phyloP scores from a whole-genome alignment of 139 green algal species.

The Coelastrella sp. region DNA sequence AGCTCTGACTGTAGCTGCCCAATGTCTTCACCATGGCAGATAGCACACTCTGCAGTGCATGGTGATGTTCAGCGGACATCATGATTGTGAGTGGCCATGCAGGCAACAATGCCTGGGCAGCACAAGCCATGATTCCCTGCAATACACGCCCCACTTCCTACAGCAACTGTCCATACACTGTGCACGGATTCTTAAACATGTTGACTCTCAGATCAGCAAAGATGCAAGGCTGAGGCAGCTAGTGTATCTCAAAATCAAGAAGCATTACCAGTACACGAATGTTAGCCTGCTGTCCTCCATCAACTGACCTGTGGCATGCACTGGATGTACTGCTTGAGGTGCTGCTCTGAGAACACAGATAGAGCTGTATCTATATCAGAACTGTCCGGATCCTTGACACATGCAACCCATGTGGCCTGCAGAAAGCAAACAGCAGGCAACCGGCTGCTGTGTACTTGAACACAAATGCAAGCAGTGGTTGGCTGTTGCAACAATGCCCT shows the following conservation, averaged over 20 bases:
- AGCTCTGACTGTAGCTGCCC: constrained; percentile 15
- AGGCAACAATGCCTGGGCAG: no score
- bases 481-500: not conserved
- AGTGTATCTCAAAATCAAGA: not conserved
- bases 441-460: no score
- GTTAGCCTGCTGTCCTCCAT: not conserved
- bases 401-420: constrained; percentile 30
- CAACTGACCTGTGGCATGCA: constrained; percentile 27
- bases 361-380: constrained; percentile 27
- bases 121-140: no score
- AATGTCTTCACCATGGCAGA: constrained; percentile 47
- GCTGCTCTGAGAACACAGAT: constrained; percentile 16
- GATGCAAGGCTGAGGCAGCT: not conserved
- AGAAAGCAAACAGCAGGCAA: not conserved
- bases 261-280: not conserved
- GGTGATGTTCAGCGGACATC: not conserved
- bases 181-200: not conserved
- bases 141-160: no score
- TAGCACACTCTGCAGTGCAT: constrained; percentile 18
- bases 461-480: not conserved
- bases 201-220: not conserved
- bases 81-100: not conserved
- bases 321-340: constrained; percentile 11
- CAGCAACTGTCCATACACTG: not conserved
- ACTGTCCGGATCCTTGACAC: constrained; percentile 8